Conservation (phyloP, 768 basidiomycete species). For the Termitomyces heimii region DNA sequence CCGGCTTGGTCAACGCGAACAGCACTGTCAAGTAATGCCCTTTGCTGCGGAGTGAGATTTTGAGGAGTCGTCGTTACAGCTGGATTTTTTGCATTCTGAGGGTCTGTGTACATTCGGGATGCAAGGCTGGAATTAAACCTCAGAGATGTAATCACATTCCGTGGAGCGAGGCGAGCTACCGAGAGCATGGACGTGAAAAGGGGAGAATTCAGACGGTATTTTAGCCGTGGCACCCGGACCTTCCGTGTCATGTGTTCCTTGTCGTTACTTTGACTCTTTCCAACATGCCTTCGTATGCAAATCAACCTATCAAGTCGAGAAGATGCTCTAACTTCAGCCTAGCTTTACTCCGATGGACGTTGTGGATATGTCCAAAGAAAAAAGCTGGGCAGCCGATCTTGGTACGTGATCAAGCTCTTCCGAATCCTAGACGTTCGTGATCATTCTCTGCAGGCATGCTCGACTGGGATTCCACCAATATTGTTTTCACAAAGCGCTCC, state of each 20-base stretch:
- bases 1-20: slow-evolving; percentile 94
- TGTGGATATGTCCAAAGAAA: slow-evolving; percentile 62
- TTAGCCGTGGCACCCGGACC: not conserved
- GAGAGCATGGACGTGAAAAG: slow-evolving; percentile 3
- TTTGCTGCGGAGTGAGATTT: slow-evolving; percentile 43
- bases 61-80: slow-evolving; percentile 51
- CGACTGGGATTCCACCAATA: slow-evolving; percentile 73
- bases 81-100: slow-evolving; percentile 24
- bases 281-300: slow-evolving; percentile 36
- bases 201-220: not conserved
- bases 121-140: slow-evolving; percentile 16
- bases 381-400: slow-evolving; percentile 64
- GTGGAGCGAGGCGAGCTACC: slow-evolving; percentile 1
- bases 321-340: not conserved
- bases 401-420: slow-evolving; percentile 32
- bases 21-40: slow-evolving; percentile 51
- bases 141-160: not conserved
- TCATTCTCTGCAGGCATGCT: slow-evolving; percentile 52
- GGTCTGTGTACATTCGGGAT: slow-evolving; percentile 46
- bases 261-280: not conserved
- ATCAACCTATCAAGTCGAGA: not conserved
- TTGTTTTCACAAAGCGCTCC: slow-evolving; percentile 75
- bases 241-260: slow-evolving; percentile 9
- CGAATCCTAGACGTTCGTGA: not conserved
- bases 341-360: slow-evolving; percentile 55